phyloP scores from a whole-genome alignment of 2,329 filamentous ascomycete species.

The Diaporthe vaccinii region DNA sequence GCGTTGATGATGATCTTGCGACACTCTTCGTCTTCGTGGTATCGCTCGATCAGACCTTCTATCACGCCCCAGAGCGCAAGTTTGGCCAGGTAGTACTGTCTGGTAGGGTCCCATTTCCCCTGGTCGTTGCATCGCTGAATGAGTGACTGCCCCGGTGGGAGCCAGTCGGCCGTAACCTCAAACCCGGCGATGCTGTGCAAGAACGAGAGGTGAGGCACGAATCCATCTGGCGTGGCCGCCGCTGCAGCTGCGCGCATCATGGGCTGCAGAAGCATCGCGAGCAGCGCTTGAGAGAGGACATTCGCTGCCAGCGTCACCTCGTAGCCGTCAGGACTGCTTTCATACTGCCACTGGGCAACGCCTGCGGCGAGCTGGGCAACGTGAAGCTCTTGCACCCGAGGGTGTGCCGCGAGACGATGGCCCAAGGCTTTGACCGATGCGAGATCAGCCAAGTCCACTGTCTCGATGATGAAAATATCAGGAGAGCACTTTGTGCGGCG shows the following conservation, averaged over 20 bases:
- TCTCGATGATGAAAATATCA: conserved; percentile 57
- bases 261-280: conserved; percentile 65
- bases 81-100: conserved; percentile 50
- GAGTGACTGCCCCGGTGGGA: conserved; percentile 40
- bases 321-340: conserved; percentile 56
- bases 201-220: conserved; percentile 57
- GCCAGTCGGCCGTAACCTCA: conserved; percentile 41
- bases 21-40: conserved; percentile 40
- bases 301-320: conserved; percentile 70
- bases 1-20: conserved; percentile 57
- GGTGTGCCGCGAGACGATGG: conserved; percentile 50
- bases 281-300: conserved; percentile 66
- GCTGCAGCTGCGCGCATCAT: conserved; percentile 54
- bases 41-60: conserved; percentile 53
- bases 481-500: conserved; percentile 48
- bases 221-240: conserved; percentile 42
- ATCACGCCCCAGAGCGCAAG: conserved; percentile 52
- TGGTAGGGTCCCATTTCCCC: conserved; percentile 42
- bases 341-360: conserved; percentile 54
- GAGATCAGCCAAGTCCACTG: conserved; percentile 61
- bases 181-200: conserved; percentile 48
- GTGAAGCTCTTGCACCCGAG: conserved; percentile 47
- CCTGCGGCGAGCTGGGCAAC: conserved; percentile 59
- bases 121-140: conserved; percentile 41
- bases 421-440: conserved; percentile 59